Evolutionary conservation across 2,329 filamentous ascomycete species (phyloP), one percentile per base, ranked within the genome.

Genomic region (Fusarium vanettenii): DNA sequence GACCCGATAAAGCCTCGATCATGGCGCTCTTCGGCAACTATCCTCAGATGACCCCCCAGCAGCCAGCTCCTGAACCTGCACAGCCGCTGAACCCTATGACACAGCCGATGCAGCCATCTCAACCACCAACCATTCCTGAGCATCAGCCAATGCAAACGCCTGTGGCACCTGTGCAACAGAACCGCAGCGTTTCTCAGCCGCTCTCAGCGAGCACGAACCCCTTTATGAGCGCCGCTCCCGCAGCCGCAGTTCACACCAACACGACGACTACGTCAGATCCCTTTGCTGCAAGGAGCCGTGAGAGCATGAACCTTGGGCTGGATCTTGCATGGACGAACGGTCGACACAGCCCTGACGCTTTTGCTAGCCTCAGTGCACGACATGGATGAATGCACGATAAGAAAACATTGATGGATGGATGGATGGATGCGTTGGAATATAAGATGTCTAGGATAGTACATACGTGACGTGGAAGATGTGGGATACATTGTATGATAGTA

Each of bases 291-390:
- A 73, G 71, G 70, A 95, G 92, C 78, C 89, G 93, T 59, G 93
- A 95, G 79, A 95, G 93, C 81, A 90, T 94, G 81, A 90, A 87
- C 65, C 87, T 91, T 74, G 89, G 93, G 45, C 86, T 90, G 81
- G 90, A 90, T 66, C 89, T 91, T 86, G 87, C 89, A 55, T 91
- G 89, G 89, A 87, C 87, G 77, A 92, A 92, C 76, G 93, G 93
- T 11, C 86, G 93, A 48, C 93, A 95, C 79, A 95, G 93, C 77
- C 93, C 93, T 5, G 93, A 95, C 82, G 93, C 93, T 16, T 95
- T 95, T 86, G 91, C 93, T 3, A 93, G 92, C 60, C 85, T 95
- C 73, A 94, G 92, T 78, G 90, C 92, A 62, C 85, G 89, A 74
- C 87, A 89, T 78, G 83, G 81, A 79, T 87, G 76, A 84, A 31